Conservation (phyloP, 129 eudicot genomes). For the Helianthus tuberosus region DNA sequence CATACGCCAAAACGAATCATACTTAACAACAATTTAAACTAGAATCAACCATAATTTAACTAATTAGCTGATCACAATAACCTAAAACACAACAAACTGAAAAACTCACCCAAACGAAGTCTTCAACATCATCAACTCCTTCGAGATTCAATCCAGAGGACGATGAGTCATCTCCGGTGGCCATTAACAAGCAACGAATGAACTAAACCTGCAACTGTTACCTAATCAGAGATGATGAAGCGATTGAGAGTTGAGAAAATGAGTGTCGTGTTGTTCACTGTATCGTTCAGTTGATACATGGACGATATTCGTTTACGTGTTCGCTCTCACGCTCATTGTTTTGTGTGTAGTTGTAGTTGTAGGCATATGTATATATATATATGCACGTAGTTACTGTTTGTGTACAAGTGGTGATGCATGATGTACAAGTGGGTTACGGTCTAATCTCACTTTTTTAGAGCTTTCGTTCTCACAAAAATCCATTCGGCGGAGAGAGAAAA, state of each 20-base stretch:
- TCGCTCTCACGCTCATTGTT: slow-evolving; percentile 6
- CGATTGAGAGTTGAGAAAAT: background rate
- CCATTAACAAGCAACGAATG: slow-evolving; percentile 22
- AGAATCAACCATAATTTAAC: slow-evolving; percentile 5
- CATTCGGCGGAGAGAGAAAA: slow-evolving; percentile 27
- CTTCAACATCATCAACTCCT: slow-evolving; percentile 78
- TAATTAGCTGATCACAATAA: background rate
- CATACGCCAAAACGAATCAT: slow-evolving; percentile 11
- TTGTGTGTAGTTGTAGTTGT: background rate
- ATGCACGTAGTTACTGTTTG: background rate
- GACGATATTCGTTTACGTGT: slow-evolving; percentile 60
- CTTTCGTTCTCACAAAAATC: slow-evolving; percentile 50
- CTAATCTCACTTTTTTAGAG: slow-evolving; percentile 33
- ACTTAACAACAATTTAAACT: slow-evolving; percentile 7
- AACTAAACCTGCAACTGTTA: background rate
- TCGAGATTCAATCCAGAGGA: slow-evolving; percentile 52
- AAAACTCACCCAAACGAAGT: slow-evolving; percentile 67
- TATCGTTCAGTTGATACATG: slow-evolving; percentile 43
- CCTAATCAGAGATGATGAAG: background rate
- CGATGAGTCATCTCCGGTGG: slow-evolving; percentile 35
- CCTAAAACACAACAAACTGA: background rate
- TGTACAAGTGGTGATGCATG: slow-evolving; percentile 15
- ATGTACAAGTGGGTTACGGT: background rate
- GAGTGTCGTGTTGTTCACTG: slow-evolving; percentile 43
- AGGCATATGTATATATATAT: background rate